These are phyloP conservation scores for Globisporangium sylvaticum DNA, from an alignment of 352 stramenopile species.

Conservation along the genomic window DNA sequence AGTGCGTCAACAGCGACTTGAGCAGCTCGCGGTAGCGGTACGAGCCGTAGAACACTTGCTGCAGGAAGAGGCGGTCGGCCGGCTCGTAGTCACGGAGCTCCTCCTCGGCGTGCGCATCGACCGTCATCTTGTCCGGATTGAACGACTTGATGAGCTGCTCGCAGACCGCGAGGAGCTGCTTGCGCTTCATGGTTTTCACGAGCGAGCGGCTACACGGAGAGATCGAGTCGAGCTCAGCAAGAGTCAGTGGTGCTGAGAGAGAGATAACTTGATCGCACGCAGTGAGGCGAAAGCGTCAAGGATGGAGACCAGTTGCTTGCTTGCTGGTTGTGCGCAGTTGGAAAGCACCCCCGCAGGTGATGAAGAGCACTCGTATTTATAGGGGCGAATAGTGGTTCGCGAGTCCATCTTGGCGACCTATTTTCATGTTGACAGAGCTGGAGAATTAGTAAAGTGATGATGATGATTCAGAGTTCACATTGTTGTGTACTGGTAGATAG, in stretches of 20 bases:
- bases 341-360: not conserved
- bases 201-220: not conserved
- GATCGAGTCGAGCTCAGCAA: not conserved
- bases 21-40: conserved; percentile 87
- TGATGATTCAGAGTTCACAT: not conserved
- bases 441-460: not conserved
- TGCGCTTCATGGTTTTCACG: conserved; percentile 56
- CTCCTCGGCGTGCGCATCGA: conserved; percentile 75
- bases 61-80: conserved; percentile 65
- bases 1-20: conserved; percentile 72
- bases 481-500: too few relatives aligned
- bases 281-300: too few relatives aligned
- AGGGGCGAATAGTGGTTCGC: not conserved
- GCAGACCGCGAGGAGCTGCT: conserved; percentile 58
- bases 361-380: not conserved
- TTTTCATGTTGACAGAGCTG: not conserved
- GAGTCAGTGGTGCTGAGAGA: too few relatives aligned
- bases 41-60: conserved; percentile 89
- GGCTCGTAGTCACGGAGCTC: conserved; percentile 36
- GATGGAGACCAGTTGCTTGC: not conserved
- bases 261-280: too few relatives aligned
- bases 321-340: not conserved
- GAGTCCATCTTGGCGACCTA: not conserved
- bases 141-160: conserved; percentile 79
- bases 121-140: conserved; percentile 63